Evolutionary conservation across 2,329 filamentous ascomycete genomes (phyloP).

Genomic region (Penicillium digitatum): DNA sequence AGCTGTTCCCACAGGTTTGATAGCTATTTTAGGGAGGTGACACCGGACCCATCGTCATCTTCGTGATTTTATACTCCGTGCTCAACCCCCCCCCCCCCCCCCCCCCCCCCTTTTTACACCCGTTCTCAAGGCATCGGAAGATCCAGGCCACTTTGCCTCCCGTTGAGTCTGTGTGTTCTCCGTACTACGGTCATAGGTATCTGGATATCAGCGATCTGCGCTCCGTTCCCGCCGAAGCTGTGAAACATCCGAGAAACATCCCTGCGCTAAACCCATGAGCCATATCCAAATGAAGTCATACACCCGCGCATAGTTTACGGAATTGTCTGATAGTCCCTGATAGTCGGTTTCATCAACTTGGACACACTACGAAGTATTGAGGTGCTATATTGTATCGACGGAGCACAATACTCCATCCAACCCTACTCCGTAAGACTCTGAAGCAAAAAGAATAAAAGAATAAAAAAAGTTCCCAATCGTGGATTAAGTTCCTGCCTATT

Average conservation of each 20-base stretch:
- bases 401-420: neutral
- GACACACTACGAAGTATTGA: neutral
- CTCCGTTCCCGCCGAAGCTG: slow-evolving; percentile 1
- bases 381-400: too few relatives aligned
- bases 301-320: slow-evolving; percentile 2
- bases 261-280: neutral
- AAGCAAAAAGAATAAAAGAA: neutral
- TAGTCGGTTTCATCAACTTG: slow-evolving; percentile 1
- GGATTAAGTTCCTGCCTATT: slow-evolving; percentile 17
- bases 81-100: too few relatives aligned
- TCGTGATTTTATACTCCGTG: slow-evolving; percentile 1
- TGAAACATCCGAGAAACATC: slow-evolving; percentile 6
- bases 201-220: slow-evolving; percentile 4
- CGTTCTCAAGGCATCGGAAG: neutral
- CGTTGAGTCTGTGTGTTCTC: neutral
- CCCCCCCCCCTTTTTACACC: neutral
- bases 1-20: neutral
- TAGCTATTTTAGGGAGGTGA: slow-evolving; percentile 9
- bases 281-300: slow-evolving; percentile 3
- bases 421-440: neutral
- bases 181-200: neutral
- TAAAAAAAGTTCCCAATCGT: too few relatives aligned
- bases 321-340: neutral
- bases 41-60: slow-evolving; percentile 2
- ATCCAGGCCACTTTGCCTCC: neutral